phyloP scores from a whole-genome alignment of 768 basidiomycete species.

The Auricularia auricula-judae region DNA sequence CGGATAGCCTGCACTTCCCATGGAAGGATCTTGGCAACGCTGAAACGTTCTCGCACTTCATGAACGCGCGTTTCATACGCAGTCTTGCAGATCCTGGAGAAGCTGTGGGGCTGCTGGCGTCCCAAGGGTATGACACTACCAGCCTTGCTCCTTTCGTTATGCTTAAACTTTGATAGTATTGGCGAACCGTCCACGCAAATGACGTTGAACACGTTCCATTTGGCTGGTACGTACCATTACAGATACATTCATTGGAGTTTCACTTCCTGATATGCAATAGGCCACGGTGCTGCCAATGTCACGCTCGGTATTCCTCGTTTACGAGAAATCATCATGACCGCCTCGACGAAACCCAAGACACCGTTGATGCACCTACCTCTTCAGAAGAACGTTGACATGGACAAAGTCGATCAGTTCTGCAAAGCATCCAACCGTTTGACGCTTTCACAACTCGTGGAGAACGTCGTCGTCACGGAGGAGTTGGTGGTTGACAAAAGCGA shows the following conservation, averaged over 20 bases:
- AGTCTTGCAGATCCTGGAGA: conserved; percentile 95
- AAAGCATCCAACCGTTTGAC: conserved; percentile 78
- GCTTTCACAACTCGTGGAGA: conserved; percentile 80
- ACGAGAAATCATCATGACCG: conserved; percentile 98
- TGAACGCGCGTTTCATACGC: conserved; percentile 88
- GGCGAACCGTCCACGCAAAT: conserved; percentile 99
- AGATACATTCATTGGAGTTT: conserved; percentile 1
- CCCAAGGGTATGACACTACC: conserved; percentile 67
- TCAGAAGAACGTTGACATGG: conserved; percentile 35
- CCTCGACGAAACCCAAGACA: conserved; percentile 89
- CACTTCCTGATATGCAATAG: conserved; percentile 27
- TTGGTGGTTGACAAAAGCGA: conserved; percentile 53
- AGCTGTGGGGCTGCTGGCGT: conserved; percentile 93
- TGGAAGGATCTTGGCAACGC: conserved; percentile 36
- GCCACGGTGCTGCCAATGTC: conserved; percentile 98
- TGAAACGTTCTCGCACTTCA: conserved; percentile 64
- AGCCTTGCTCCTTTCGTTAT: background rate
- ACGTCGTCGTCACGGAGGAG: conserved; percentile 65
- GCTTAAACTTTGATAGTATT: conserved; percentile 43
- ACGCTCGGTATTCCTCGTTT: conserved; percentile 97
- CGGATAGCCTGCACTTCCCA: conserved; percentile 26
- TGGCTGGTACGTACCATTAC: conserved; percentile 57
- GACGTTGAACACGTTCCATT: conserved; percentile 99
- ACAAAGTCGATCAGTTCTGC: conserved; percentile 68
- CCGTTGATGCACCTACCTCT: conserved; percentile 91